Base-by-base conservation (phyloP, 2,329 filamentous ascomycete genomes). In the Stachybotrys chlorohalonatus region DNA sequence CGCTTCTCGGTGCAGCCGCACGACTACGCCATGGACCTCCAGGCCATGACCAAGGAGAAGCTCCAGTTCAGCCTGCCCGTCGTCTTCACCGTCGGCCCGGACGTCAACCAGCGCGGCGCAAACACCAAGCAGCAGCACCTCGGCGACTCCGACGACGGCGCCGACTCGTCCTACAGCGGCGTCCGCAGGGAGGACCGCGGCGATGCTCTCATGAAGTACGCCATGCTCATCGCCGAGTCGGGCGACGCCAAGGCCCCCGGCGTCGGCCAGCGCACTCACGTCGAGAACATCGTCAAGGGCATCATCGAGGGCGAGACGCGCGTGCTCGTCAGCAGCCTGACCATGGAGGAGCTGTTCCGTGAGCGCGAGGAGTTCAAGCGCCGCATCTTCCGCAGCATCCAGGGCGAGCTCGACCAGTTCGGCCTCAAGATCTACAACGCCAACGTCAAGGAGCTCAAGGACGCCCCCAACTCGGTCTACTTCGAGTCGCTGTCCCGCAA, bases 21-120 rank as follows among this genome's bases (percentile, higher is more conserved):
- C 65, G 90, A 95, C 71, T 93, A 94, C 70, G 83, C 81, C 56
- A 89, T 95, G 79, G 84, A 85, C 55, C 75, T 95, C 1, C 88
- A 92, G 66, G 90, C 90, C 55, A 95, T 95, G 90, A 95, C 90
- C 16, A 83, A 86, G 63, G 90, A 95, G 73, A 95, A 95, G 69
- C 79, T 94, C 3, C 87, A 92, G 59, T 92, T 94, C 67, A 78
- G 84, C 6, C 80, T 94, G 0, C 90, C 89, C 2, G 89, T 90
- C 11, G 88, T 94, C 58, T 94, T 94, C 72, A 94, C 90, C 45
- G 86, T 94, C 56, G 90, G 90, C 13, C 90, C 90, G 0, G 84
- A 90, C 58, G 83, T 93, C 58, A 84, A 86, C 58, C 71, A 74
- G 47, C 74, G 80, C 31, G 79, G 79, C 9, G 74, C 73, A 51